A percentile compares a stretch with the other conserved stretches of the same genome.
phyloP scores from a whole-genome alignment of 768 basidiomycete genomes.

The Phaffia tasmanica region DNA sequence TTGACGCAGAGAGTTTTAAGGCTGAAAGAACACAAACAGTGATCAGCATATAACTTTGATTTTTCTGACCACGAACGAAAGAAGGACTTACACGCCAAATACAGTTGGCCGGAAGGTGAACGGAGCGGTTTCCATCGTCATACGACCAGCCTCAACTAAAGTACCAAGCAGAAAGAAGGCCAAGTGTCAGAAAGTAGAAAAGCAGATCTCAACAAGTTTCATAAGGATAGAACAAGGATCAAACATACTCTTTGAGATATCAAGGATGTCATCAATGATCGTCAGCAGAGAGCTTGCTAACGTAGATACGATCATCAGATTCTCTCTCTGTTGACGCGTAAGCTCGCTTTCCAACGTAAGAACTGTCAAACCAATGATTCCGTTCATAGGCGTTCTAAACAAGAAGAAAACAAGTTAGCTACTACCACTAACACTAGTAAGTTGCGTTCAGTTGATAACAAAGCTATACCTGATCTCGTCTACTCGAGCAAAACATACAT shows the following conservation, averaged over 20 bases:
- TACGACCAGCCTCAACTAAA: constrained; percentile 91
- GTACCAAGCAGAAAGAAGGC: neutral
- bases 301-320: constrained; percentile 85
- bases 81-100: constrained; percentile 41
- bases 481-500: constrained; percentile 1
- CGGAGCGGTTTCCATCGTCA: constrained; percentile 99
- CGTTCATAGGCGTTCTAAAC: constrained; percentile 85
- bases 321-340: constrained; percentile 87
- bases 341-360: constrained; percentile 91
- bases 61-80: no score
- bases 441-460: neutral
- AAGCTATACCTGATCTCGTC: neutral
- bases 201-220: no score
- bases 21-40: constrained; percentile 48
- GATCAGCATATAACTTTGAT: no score
- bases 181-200: constrained; percentile 22
- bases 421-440: neutral
- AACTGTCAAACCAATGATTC: constrained; percentile 98
- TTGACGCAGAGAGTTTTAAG: constrained; percentile 96
- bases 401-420: neutral
- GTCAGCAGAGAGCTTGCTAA: constrained; percentile 82
- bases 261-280: constrained; percentile 98
- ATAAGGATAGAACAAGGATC: neutral
- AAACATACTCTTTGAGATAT: constrained; percentile 91
- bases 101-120: constrained; percentile 95